Conservation (phyloP, 2,329 filamentous ascomycete genomes). For the Diaporthe aspalathi region DNA sequence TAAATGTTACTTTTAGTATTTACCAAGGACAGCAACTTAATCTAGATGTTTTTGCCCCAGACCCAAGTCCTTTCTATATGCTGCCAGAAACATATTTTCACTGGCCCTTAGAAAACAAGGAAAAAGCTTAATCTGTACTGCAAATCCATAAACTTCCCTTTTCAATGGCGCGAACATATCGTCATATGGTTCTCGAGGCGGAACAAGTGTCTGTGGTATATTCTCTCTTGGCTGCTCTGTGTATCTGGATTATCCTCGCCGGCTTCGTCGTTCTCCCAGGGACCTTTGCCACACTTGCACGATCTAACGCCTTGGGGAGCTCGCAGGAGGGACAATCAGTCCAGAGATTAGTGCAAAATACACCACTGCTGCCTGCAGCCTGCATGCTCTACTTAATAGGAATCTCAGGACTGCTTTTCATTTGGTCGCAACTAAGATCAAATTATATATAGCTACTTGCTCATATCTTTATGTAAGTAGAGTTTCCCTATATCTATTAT, state of each 20-base stretch:
- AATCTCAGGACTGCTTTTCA: background rate
- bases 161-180: background rate
- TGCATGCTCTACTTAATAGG: background rate
- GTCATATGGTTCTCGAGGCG: background rate
- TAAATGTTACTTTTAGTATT: no score
- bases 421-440: background rate
- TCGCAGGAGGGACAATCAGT: background rate
- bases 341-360: background rate
- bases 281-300: background rate
- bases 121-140: no score
- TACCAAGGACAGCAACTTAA: no score
- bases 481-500: background rate
- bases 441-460: background rate
- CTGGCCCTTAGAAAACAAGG: no score
- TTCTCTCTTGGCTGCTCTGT: background rate
- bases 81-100: no score
- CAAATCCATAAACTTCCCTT: background rate
- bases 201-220: background rate
- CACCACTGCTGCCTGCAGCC: background rate
- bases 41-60: no score
- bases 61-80: no score
- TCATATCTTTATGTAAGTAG: background rate
- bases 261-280: background rate
- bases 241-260: background rate
- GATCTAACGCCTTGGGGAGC: background rate